Evolutionary conservation across 2,329 filamentous ascomycete species (phyloP).

Genomic region (Alternaria tenuissima): DNA sequence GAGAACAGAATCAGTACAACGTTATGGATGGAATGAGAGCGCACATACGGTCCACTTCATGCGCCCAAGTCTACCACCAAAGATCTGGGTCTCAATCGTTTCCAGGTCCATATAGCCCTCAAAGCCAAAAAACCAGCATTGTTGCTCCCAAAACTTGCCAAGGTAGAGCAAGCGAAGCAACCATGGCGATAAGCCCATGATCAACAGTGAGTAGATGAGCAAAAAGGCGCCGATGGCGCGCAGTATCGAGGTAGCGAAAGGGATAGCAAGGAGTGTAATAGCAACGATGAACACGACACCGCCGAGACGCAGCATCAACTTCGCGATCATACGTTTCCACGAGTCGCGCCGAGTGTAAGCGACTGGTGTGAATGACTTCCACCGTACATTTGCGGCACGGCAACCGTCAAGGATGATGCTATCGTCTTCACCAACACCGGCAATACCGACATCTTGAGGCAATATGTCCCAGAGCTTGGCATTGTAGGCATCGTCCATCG

Average conservation of each 20-base stretch:
- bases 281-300: slow-evolving; percentile 28
- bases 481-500: slow-evolving; percentile 53
- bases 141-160: slow-evolving; percentile 53
- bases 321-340: slow-evolving; percentile 37
- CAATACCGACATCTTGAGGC: slow-evolving; percentile 51
- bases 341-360: slow-evolving; percentile 35
- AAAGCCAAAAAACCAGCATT: slow-evolving; percentile 56
- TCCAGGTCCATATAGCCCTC: slow-evolving; percentile 53
- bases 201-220: slow-evolving; percentile 35
- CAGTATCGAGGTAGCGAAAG: too few species aligned
- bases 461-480: slow-evolving; percentile 58
- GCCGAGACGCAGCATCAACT: slow-evolving; percentile 26
- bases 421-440: slow-evolving; percentile 52
- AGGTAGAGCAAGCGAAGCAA: slow-evolving; percentile 50
- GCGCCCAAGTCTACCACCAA: slow-evolving; percentile 47
- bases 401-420: slow-evolving; percentile 56
- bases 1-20: not conserved
- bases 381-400: slow-evolving; percentile 53
- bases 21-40: not conserved
- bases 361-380: slow-evolving; percentile 54
- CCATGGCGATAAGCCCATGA: slow-evolving; percentile 45
- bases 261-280: slow-evolving; percentile 20
- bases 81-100: slow-evolving; percentile 51
- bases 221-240: slow-evolving; percentile 20
- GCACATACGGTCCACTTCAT: slow-evolving; percentile 49